Percentiles rank a stretch among this genome's conserved stretches.
These are phyloP conservation scores for Neofusicoccum cordaticola DNA, from an alignment of 2,329 filamentous ascomycete species.

Conservation along the genomic window DNA sequence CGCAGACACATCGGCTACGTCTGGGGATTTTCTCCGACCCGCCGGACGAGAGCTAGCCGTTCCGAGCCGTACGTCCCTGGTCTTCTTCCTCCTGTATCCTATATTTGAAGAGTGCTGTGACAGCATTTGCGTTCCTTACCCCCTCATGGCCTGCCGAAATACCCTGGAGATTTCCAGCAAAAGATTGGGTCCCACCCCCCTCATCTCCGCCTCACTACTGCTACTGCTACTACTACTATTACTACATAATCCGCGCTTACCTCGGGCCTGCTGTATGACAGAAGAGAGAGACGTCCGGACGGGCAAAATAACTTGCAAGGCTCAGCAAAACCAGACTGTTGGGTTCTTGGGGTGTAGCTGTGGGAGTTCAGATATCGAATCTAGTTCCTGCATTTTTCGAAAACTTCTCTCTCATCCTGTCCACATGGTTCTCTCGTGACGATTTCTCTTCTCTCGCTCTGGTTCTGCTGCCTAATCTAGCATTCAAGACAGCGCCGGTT, in stretches of 20 bases:
- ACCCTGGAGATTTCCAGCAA: constrained; percentile 9
- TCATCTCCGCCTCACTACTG: neutral
- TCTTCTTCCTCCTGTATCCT: constrained; percentile 17
- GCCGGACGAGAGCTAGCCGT: constrained; percentile 29
- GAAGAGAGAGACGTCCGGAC: neutral
- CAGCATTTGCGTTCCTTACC: constrained; percentile 16
- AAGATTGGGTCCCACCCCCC: constrained; percentile 2
- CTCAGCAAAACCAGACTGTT: neutral
- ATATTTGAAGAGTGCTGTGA: constrained; percentile 15
- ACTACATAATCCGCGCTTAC: constrained; percentile 7
- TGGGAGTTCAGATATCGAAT: constrained; percentile 4
- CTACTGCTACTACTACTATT: constrained; percentile 3
- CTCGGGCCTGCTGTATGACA: constrained; percentile 1
- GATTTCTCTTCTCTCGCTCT: neutral
- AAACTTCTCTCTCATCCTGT: neutral
- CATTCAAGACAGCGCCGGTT: too few relatives aligned
- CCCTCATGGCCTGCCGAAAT: constrained; percentile 1
- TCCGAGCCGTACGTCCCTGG: constrained; percentile 6
- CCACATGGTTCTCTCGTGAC: neutral
- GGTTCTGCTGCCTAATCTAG: constrained; percentile 18
- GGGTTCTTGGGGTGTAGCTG: neutral
- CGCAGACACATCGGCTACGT: constrained; percentile 39
- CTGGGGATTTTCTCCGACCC: constrained; percentile 38
- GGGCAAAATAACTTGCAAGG: too few relatives aligned
- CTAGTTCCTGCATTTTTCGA: neutral